These are phyloP conservation scores for Batkoa obscura DNA, from an alignment of 371 early-diverging fungal genomes.

Conservation along the genomic window DNA sequence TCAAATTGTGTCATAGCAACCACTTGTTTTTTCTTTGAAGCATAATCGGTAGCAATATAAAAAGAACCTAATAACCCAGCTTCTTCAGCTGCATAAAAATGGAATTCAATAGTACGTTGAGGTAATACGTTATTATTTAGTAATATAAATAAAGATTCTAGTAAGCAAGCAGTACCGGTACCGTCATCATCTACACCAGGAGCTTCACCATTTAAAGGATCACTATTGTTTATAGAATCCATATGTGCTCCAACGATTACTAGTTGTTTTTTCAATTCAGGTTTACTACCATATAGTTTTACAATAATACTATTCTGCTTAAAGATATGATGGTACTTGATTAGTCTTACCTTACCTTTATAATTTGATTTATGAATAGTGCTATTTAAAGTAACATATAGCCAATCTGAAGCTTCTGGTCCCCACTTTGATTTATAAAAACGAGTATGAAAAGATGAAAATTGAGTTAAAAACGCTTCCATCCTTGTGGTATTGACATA, in stretches of 20 bases:
- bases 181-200: conserved; percentile 82
- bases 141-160: conserved; percentile 65
- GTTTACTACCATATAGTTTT: conserved; percentile 42
- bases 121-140: conserved; percentile 50
- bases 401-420: not conserved
- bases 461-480: not conserved
- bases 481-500: not conserved
- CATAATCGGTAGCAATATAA: conserved; percentile 55
- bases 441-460: conserved; percentile 17
- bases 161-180: conserved; percentile 65
- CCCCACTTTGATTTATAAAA: not conserved
- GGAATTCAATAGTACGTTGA: conserved; percentile 74
- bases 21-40: conserved; percentile 26
- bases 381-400: not conserved
- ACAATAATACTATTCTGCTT: conserved; percentile 37
- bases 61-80: conserved; percentile 80
- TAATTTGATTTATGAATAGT: not conserved
- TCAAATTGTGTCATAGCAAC: conserved; percentile 56
- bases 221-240: conserved; percentile 69
- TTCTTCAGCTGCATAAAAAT: conserved; percentile 85
- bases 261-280: conserved; percentile 35
- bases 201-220: conserved; percentile 53
- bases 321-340: conserved; percentile 29
- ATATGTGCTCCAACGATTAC: conserved; percentile 81
- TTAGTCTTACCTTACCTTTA: conserved; percentile 22